Base-by-base conservation (phyloP, 306 rosid species). In the Cicer arietinum region DNA sequence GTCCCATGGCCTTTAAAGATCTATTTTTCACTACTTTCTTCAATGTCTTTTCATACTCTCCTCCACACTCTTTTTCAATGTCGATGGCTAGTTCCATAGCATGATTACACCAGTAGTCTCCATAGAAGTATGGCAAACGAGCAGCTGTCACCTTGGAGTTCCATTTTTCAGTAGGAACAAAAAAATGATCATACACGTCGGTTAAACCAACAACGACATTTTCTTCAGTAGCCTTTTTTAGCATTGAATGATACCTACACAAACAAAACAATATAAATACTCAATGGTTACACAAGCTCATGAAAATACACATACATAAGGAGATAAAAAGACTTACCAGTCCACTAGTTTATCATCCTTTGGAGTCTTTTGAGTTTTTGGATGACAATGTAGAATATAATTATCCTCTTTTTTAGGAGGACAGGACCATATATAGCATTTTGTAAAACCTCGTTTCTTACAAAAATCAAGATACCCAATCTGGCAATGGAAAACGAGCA, bases 381-480 rank as follows among this genome's bases (percentile, higher is more conserved):
- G 92, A 85, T 88, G 92, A 59, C 90, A 89, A 78, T 86, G 79
- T 40, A 88, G 70, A 35, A 92, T 64, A 52, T 86, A 89, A 75
- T 90, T 91, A 46, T 86, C 85, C 11, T 90, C 91, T 61, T 82
- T 82, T 6, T 4, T 0, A 3, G 93, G 91, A 45, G 91, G 88
- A 78, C 91, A 89, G 0, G 91, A 81, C 91, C 91, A 88, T 56
- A 91, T 48, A 37, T 86, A 81, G 79, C 91, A 88, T 46, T 82
- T 86, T 16, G 84, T 48, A 25, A 91, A 91, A 51, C 97, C 95
- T 22, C 85, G 71, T 67, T 68, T 85, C 87, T 92, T 92, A 75
- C 92, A 86, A 76, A 57, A 86, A 43, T 87, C 93, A 35, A 92
- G 93, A 76, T 92, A 92, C 45, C 91, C 91, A 57, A 90, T 82